Conservation (phyloP, 768 basidiomycete species). For the Tricholoma flavovirens region DNA sequence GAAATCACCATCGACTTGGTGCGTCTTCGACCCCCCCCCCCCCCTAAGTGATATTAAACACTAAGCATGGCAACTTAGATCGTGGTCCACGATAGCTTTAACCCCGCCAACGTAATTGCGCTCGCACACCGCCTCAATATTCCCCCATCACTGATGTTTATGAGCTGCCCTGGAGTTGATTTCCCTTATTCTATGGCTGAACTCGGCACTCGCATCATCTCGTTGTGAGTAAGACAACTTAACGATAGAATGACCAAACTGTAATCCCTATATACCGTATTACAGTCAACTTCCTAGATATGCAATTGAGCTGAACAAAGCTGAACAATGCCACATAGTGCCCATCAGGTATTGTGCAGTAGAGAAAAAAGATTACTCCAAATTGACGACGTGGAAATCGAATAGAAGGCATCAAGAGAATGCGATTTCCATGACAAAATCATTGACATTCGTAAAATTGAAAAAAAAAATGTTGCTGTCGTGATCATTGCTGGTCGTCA, state of each 20-base stretch:
- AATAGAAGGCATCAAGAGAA: too few species aligned
- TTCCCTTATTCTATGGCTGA: slow-evolving; percentile 41
- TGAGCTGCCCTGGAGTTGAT: slow-evolving; percentile 48
- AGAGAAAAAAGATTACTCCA: too few species aligned
- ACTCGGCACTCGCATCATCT: slow-evolving; percentile 47
- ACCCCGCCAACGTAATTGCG: slow-evolving; percentile 41
- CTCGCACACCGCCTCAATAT: slow-evolving; percentile 44
- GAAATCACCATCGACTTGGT: slow-evolving; percentile 60
- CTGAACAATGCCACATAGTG: too few species aligned
- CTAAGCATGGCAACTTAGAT: slow-evolving; percentile 26
- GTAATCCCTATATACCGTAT: background rate
- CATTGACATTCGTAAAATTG: too few species aligned
- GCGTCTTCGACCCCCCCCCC: slow-evolving; percentile 7
- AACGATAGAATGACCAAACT: background rate
- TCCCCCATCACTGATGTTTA: slow-evolving; percentile 55
- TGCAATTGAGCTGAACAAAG: too few species aligned
- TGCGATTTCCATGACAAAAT: too few species aligned
- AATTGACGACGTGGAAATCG: too few species aligned
- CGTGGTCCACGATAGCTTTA: slow-evolving; percentile 38
- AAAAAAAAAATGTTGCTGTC: too few species aligned
- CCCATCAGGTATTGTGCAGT: too few species aligned
- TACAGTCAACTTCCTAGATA: too few species aligned
- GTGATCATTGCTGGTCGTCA: too few species aligned
- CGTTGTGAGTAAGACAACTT: slow-evolving; percentile 18
- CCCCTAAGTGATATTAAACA: background rate